Evolutionary conservation across 1,284 basidiomycete genomes (phyloP).

Genomic region (Butyriboletus appendiculatus): DNA sequence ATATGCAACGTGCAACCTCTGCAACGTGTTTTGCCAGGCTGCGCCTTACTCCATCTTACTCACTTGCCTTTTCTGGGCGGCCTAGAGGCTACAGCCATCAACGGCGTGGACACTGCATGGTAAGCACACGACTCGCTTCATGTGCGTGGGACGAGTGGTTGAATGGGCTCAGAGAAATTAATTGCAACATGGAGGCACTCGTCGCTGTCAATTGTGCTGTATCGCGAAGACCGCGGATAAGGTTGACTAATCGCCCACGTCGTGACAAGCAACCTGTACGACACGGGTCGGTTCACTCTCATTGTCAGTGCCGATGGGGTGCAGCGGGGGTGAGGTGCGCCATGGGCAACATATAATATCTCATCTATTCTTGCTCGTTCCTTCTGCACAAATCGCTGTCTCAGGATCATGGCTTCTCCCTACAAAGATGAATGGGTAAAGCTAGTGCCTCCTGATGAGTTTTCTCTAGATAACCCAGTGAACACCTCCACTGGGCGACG

Average conservation of each 20-base stretch:
- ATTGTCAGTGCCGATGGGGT: conserved; percentile 18
- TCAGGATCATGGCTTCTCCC: conserved; percentile 19
- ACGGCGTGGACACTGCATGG: conserved; percentile 31
- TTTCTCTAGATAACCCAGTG: conserved; percentile 44
- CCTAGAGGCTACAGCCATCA: conserved; percentile 13
- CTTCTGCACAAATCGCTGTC: not conserved
- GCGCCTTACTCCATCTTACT: conserved; percentile 27
- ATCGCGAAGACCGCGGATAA: conserved; percentile 11
- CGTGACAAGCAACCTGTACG: conserved; percentile 10
- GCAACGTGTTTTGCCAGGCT: conserved; percentile 29
- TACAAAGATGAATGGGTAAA: conserved; percentile 33
- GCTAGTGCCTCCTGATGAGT: conserved; percentile 41
- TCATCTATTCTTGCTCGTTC: conserved; percentile 1
- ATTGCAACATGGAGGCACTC: conserved; percentile 5
- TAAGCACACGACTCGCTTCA: conserved; percentile 11
- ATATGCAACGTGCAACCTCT: conserved; percentile 20
- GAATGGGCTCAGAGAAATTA: not conserved
- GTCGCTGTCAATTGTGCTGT: conserved; percentile 12
- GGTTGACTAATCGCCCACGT: conserved; percentile 21
- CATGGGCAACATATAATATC: conserved; percentile 23
- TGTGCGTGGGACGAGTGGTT: not conserved
- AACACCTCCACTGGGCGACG: conserved; percentile 38
- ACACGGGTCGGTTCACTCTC: conserved; percentile 2
- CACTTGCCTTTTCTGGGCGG: conserved; percentile 29
- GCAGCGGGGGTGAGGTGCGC: conserved; percentile 26